phyloP scores from a whole-genome alignment of 768 basidiomycete species.

The Kwoniella heveanensis region DNA sequence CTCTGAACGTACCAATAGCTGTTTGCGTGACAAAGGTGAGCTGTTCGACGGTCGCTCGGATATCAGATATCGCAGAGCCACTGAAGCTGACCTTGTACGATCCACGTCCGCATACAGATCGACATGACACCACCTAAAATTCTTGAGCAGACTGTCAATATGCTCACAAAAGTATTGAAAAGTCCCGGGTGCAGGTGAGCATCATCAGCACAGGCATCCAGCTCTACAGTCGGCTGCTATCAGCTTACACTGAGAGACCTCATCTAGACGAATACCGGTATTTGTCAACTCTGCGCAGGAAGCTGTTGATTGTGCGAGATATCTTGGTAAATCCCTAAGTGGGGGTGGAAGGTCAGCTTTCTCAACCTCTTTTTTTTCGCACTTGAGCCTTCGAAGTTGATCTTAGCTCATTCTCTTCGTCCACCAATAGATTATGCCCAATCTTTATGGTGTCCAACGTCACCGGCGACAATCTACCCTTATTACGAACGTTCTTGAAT shows the following conservation, averaged over 20 bases:
- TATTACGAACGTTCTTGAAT: constrained; percentile 87
- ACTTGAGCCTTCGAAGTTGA: no score
- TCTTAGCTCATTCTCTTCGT: constrained; percentile 13
- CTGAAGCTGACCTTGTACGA: not conserved
- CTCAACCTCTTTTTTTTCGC: no score
- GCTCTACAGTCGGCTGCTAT: no score
- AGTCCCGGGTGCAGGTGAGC: constrained; percentile 87
- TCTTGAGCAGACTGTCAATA: constrained; percentile 84
- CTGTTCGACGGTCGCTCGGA: not conserved
- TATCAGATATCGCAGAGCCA: not conserved
- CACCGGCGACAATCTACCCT: constrained; percentile 85
- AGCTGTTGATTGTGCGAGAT: constrained; percentile 63
- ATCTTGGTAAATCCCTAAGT: constrained; percentile 40
- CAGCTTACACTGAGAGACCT: no score
- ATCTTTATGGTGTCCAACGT: constrained; percentile 93
- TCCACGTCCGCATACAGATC: constrained; percentile 60
- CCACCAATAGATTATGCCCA: constrained; percentile 76
- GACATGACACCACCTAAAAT: constrained; percentile 97
- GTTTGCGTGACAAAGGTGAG: constrained; percentile 90
- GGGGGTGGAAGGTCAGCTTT: constrained; percentile 12
- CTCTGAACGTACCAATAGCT: constrained; percentile 82
- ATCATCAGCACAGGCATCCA: not conserved
- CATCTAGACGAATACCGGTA: constrained; percentile 57
- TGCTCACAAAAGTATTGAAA: constrained; percentile 86
- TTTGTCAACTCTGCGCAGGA: constrained; percentile 73